Conservation (phyloP, 2,329 filamentous ascomycete species). For the Zalaria sp. region DNA sequence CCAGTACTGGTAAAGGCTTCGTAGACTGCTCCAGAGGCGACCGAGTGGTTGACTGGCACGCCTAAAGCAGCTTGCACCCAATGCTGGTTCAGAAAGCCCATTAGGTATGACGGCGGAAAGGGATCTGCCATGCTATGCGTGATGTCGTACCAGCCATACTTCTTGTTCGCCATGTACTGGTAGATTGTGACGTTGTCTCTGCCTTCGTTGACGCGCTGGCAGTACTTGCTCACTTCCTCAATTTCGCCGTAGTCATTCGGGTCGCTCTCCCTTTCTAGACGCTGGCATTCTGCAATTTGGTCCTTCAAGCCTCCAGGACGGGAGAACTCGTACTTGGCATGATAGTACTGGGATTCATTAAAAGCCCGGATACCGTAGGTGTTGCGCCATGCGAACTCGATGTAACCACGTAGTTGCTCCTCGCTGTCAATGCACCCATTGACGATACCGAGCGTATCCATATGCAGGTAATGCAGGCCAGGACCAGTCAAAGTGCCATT, state of each 20-base stretch:
- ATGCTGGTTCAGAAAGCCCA: slow-evolving; percentile 42
- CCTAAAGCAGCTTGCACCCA: slow-evolving; percentile 45
- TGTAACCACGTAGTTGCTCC: slow-evolving; percentile 27
- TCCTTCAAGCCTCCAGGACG: slow-evolving; percentile 39
- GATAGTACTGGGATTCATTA: slow-evolving; percentile 31
- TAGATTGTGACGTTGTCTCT: slow-evolving; percentile 26
- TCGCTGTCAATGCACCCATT: slow-evolving; percentile 43
- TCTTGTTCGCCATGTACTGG: slow-evolving; percentile 28
- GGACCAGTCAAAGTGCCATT: slow-evolving; percentile 28
- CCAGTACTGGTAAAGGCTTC: slow-evolving; percentile 23
- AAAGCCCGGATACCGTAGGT: slow-evolving; percentile 41
- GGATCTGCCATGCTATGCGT: slow-evolving; percentile 25
- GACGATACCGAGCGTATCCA: slow-evolving; percentile 37
- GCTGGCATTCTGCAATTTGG: slow-evolving; percentile 37
- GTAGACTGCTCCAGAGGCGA: slow-evolving; percentile 25
- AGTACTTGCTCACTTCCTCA: slow-evolving; percentile 15
- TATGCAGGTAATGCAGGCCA: slow-evolving; percentile 34
- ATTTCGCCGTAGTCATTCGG: slow-evolving; percentile 32
- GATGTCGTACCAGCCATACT: slow-evolving; percentile 44
- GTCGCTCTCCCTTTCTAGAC: slow-evolving; percentile 32
- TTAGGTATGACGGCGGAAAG: slow-evolving; percentile 31
- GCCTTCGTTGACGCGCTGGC: slow-evolving; percentile 22
- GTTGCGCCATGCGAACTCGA: slow-evolving; percentile 37
- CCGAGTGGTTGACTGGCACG: slow-evolving; percentile 27
- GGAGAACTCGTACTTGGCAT: slow-evolving; percentile 28